Evolutionary conservation across 176 grass and related monocot genomes (phyloP), one percentile per base, ranked within the genome.

Genomic region (Triticum dicoccoides): DNA sequence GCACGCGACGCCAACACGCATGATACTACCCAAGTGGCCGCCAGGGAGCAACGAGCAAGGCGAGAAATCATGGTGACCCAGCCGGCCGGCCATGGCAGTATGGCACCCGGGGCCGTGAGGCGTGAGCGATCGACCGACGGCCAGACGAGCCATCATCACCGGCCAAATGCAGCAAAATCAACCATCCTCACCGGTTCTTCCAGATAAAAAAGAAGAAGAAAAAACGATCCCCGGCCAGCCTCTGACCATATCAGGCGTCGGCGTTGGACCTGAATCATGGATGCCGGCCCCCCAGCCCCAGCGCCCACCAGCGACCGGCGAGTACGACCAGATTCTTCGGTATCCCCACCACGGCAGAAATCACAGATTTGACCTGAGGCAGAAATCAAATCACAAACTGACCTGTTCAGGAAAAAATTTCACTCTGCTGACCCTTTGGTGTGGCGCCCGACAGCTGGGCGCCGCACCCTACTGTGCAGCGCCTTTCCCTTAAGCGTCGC

Each of bases 251-350:
- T 1, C 51, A 20, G 45, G 30, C 45, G 47, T 27, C 74, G 74
- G 47, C 25, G 47, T 47, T 29, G 77, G 54, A 23, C 77, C 83
- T 81, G 88, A 49, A 77, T 77, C 88, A 89, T 89, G 82, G 79
- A 76, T 61, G 87, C 82, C 75, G 65, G 25, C 44, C 7, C 72
- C 72, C 72, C 8, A 6, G 7, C 45, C 73, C n/a, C 71, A 74
- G 73, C 44, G 23, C 80, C 30, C 30, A 69, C 44, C 45, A 45
- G 64, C 18, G 80, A 56, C 44, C 29, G 80, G 2, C 44, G 79
- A 52, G 12, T 24, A 54, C 80, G 30, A 23, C 38, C 80, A 56
- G 65, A 82, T 70, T 61, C 81, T 34, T 65, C 67, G 30, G 30
- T 35, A 47, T 29, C 73, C 54, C 27, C 51, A 38, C 44, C 41